Percentiles rank a stretch among this genome's conserved stretches.
phyloP scores from a whole-genome alignment of 768 basidiomycete species.

The Hygrophoropsis aurantiaca region DNA sequence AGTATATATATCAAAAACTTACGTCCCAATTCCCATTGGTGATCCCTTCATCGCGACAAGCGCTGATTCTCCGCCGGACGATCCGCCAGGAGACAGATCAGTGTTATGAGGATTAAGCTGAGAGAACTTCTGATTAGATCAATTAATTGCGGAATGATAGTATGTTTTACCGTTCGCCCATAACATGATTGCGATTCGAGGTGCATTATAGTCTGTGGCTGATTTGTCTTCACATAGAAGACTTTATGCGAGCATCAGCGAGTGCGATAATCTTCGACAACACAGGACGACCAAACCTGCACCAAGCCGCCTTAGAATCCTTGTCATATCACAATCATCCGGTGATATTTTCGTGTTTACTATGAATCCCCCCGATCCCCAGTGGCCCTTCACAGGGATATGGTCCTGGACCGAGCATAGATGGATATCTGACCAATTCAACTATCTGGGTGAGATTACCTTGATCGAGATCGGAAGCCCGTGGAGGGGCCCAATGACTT shows the following conservation, averaged over 20 bases:
- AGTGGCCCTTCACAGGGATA: constrained; percentile 39
- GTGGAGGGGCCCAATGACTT: constrained; percentile 43
- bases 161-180: constrained; percentile 23
- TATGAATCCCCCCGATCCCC: constrained; percentile 36
- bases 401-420: constrained; percentile 29
- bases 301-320: constrained; percentile 40
- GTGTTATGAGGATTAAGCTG: constrained; percentile 48
- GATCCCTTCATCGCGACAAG: constrained; percentile 46
- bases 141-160: constrained; percentile 20
- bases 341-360: constrained; percentile 21
- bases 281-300: constrained; percentile 26
- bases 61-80: constrained; percentile 52
- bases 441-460: constrained; percentile 12
- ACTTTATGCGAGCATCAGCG: constrained; percentile 20
- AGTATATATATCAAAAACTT: constrained; percentile 13
- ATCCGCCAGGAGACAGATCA: constrained; percentile 47
- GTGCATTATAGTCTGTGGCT: constrained; percentile 43
- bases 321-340: constrained; percentile 28
- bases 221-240: constrained; percentile 45
- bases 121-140: neutral
- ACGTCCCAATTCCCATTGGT: constrained; percentile 44
- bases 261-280: constrained; percentile 19
- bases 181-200: constrained; percentile 34
- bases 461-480: constrained; percentile 42
- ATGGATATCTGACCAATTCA: neutral